Evolutionary conservation across 2,329 filamentous ascomycete genomes (phyloP), one percentile per base, ranked within the genome.

Genomic region (Phoma sp.): DNA sequence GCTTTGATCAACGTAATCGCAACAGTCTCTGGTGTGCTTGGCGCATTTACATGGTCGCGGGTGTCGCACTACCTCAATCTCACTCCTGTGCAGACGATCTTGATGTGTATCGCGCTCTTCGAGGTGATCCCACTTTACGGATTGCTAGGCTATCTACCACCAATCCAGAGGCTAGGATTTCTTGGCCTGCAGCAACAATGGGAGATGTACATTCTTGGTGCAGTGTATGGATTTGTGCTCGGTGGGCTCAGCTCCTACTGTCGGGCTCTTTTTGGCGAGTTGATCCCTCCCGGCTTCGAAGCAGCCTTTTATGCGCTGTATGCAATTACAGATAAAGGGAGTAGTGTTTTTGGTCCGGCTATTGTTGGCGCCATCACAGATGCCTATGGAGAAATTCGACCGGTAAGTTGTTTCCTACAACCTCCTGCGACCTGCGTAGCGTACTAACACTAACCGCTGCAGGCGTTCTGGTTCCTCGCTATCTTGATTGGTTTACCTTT

Each of bases 231-330:
- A 0, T 86, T 99, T 42, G 93, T 98, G 2, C 85, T 98, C 25
- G 95, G 95, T n/a, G 95, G 95, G 0, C 78, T 99, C 33, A 92
- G 90, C 53, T 90, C 89, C 20, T 97, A 98, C 75, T 98, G 95
- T 71, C 88, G 95, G 34, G 93, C 91, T 56, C 82, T 99, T 4
- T 99, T 91, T 71, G 93, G 92, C 32, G 93, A 98, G 74, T 82
- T 99, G 51, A 96, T 99, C 49, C 95, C 95, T 1, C 91, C 92
- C 0, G 95, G 95, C 4, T 96, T 90, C 25, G 95, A 99, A 76
- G 93, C 95, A 0, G 93, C 93, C 0, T 99, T 99, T 71, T 99
- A 96, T 72, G 93, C 93, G 0, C 81, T 99, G 1, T 99, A 98
- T 71, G 95, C 95, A 29, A 97, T 98, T 60, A 98, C 95, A 1